These are phyloP conservation scores for Viola pubescens DNA, from an alignment of 441 rosid genomes.

Conservation along the genomic window DNA sequence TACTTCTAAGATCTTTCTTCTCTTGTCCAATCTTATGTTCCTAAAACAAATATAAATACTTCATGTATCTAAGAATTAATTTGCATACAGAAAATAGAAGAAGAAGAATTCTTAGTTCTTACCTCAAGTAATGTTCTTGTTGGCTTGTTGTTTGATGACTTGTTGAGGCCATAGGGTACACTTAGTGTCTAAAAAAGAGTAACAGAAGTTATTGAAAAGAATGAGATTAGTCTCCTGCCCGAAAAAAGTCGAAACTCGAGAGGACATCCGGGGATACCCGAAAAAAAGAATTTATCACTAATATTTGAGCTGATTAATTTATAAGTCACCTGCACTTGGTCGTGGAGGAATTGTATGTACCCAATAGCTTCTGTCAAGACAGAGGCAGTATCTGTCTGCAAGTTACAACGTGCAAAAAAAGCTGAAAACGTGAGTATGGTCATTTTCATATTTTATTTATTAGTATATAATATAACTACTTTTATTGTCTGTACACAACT, in stretches of 20 bases:
- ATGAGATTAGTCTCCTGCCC: not conserved
- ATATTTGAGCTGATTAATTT: too few species aligned
- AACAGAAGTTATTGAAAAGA: not conserved
- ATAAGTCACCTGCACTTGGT: conserved; percentile 27
- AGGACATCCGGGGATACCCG: not conserved
- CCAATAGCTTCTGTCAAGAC: conserved; percentile 55
- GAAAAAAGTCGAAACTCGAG: not conserved
- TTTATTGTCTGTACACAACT: not conserved
- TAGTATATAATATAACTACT: not conserved
- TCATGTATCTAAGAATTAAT: too few species aligned
- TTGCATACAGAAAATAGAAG: not conserved
- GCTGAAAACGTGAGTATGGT: conserved; percentile 3
- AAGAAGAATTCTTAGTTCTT: conserved; percentile 3
- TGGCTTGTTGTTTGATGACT: conserved; percentile 19
- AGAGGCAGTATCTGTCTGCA: conserved; percentile 64
- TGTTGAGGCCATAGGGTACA: conserved; percentile 28
- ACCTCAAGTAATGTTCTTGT: conserved; percentile 18
- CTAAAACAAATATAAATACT: not conserved
- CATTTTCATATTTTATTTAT: conserved; percentile 6
- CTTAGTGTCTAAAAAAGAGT: conserved; percentile 25
- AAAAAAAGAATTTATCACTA: too few species aligned
- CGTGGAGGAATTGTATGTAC: conserved; percentile 51
- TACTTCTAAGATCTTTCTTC: conserved; percentile 27
- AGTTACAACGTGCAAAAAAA: conserved; percentile 3
- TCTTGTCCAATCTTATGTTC: conserved; percentile 17